Base-by-base conservation (phyloP, 2,329 filamentous ascomycete species). In the Xylaria digitata region DNA sequence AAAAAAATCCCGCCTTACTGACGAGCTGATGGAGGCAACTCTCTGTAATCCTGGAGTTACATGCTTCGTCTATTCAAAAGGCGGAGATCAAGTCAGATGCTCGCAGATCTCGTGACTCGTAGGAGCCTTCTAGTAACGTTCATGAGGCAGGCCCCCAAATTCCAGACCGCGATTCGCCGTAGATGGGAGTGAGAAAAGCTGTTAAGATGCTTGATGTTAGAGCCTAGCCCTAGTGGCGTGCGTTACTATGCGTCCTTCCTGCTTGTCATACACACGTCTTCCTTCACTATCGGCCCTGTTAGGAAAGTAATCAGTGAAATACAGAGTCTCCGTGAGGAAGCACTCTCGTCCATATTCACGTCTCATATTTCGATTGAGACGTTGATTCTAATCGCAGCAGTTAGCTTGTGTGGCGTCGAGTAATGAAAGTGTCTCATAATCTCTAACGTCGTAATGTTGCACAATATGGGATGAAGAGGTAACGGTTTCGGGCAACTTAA, bases 391-490 rank as follows among this genome's bases (percentile, higher is more conserved):
- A 40, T 62, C 23, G 11, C n/a, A 40, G 15, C 53, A 54, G 6
- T 42, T 40, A 3, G 40, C 23, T 6, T n/a, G 19, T 6, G 8
- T 17, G 37, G 13, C 19, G 15, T n/a, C 11, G 13, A 43, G 42
- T 7, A 13, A 19, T 17, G 43, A 40, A 17, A 23, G 42, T 49
- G 43, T 52, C 42, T 55, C 43, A 61, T 43, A 11, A 26, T 50
- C 23, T 19, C 19, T 30, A 48, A 43, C 30, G 8, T 37, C 30
- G 30, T 13, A 54, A 40, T 30, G 55, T 53, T 40, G n/a, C 40
- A 60, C 32, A 21, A 21, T 42, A 54, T 48, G 17, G n/a, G 26
- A 60, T 55, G 48, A 59, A 57, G 34, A 57, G 17, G 15, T 48
- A 19, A 21, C 45, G 32, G 58, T 48, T 61, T 57, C 45, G 54